These are phyloP conservation scores for Chaetomiaceae sp. DNA, from an alignment of 2,329 filamentous ascomycete species.

Conservation along the genomic window DNA sequence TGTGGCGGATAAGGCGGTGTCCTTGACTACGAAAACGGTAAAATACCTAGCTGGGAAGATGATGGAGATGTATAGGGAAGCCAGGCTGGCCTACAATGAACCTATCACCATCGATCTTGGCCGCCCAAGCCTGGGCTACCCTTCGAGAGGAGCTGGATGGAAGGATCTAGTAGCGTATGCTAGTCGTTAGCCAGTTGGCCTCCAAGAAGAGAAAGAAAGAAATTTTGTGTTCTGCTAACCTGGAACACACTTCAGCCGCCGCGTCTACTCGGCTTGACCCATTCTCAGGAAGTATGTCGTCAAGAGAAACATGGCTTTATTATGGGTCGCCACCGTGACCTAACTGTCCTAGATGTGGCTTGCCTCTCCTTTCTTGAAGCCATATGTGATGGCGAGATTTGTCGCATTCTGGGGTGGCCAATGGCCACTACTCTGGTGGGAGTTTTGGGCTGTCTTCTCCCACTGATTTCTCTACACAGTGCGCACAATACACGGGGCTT, in stretches of 20 bases:
- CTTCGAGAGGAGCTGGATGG: background rate
- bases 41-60: background rate
- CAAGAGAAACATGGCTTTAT: background rate
- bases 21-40: background rate
- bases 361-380: background rate
- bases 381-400: background rate
- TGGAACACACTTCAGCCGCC: background rate
- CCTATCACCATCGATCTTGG: background rate
- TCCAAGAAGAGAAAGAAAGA: background rate
- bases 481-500: too few relatives aligned
- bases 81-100: background rate
- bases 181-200: background rate
- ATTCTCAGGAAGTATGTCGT: background rate
- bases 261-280: background rate
- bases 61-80: background rate
- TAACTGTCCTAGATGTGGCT: background rate
- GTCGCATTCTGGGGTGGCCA: background rate
- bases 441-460: too few relatives aligned
- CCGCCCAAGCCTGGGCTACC: background rate
- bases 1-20: background rate
- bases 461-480: too few relatives aligned
- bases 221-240: background rate
- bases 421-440: too few relatives aligned
- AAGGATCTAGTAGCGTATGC: background rate
- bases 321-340: background rate